Conservation (phyloP, 2,329 filamentous ascomycete species). For the Fusarium phyllophilum region DNA sequence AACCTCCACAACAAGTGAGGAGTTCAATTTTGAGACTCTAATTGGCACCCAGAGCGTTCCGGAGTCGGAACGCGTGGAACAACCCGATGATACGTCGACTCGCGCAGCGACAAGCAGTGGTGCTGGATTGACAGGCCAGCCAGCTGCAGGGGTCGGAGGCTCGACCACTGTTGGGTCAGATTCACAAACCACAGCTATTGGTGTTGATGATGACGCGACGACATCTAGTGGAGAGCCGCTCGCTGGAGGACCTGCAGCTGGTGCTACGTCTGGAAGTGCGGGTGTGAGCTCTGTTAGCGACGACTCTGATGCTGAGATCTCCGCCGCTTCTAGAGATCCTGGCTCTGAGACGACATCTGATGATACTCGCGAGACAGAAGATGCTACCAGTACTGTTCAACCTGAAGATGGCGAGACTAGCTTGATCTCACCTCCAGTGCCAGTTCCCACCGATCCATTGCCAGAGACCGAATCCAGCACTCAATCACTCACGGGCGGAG, state of each 20-base stretch:
- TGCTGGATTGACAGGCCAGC: background rate
- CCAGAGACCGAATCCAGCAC: background rate
- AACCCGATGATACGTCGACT: background rate
- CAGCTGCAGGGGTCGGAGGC: background rate
- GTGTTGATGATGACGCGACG: rapidly evolving
- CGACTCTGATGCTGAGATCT: background rate
- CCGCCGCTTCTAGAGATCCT: background rate
- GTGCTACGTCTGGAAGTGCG: background rate
- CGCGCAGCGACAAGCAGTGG: background rate
- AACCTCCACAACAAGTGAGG: background rate
- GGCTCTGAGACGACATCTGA: background rate
- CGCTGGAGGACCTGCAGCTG: background rate
- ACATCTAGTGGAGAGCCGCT: background rate
- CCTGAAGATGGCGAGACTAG: background rate
- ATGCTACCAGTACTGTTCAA: background rate
- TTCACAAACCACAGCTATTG: background rate
- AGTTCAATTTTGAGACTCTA: background rate
- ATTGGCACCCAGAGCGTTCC: conserved; percentile 8
- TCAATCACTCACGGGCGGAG: background rate
- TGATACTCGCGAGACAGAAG: background rate
- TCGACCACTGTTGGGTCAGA: background rate
- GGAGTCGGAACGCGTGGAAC: background rate
- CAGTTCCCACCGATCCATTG: background rate
- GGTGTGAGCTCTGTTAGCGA: rapidly evolving
- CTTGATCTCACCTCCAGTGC: background rate